A percentile compares a stretch with the other conserved stretches of the same genome.
Evolutionary conservation across 1,139 yeast genomes (phyloP).

Genomic region (Pichia sp.): DNA sequence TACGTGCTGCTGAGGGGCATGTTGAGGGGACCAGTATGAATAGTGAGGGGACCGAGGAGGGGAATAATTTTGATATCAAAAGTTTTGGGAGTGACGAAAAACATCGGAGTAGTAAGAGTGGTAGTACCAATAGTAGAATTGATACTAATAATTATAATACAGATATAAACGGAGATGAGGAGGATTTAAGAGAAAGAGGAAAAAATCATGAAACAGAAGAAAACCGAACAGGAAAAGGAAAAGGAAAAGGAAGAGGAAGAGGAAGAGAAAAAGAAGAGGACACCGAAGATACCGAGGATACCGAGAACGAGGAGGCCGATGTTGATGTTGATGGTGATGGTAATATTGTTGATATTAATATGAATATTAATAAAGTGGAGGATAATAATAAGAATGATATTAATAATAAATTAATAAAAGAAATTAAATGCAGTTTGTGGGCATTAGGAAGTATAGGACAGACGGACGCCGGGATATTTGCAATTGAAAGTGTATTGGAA

Average conservation of each 20-base stretch:
- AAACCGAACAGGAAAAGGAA: background rate
- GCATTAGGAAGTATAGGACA: slow-evolving; percentile 5
- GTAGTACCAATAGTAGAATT: background rate
- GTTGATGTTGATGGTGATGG: too few relatives aligned
- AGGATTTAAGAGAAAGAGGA: background rate
- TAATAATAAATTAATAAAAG: background rate
- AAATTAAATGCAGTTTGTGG: slow-evolving; percentile 6
- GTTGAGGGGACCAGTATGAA: too few relatives aligned
- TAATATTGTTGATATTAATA: too few relatives aligned
- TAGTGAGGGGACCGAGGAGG: too few relatives aligned
- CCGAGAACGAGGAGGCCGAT: too few relatives aligned
- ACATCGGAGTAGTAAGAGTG: background rate
- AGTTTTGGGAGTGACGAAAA: background rate
- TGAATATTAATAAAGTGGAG: too few relatives aligned
- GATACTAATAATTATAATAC: background rate
- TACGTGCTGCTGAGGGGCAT: too few relatives aligned
- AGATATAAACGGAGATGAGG: background rate
- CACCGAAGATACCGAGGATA: background rate
- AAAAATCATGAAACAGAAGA: background rate
- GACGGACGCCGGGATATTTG: slow-evolving; percentile 3
- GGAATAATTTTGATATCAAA: too few relatives aligned
- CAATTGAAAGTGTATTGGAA: slow-evolving; percentile 2
- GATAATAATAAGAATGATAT: background rate
- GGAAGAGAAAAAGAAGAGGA: background rate
- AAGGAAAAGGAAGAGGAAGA: background rate